These are phyloP conservation scores for Neospermospora avenae DNA, from an alignment of 2,329 filamentous ascomycete genomes.

Conservation along the genomic window DNA sequence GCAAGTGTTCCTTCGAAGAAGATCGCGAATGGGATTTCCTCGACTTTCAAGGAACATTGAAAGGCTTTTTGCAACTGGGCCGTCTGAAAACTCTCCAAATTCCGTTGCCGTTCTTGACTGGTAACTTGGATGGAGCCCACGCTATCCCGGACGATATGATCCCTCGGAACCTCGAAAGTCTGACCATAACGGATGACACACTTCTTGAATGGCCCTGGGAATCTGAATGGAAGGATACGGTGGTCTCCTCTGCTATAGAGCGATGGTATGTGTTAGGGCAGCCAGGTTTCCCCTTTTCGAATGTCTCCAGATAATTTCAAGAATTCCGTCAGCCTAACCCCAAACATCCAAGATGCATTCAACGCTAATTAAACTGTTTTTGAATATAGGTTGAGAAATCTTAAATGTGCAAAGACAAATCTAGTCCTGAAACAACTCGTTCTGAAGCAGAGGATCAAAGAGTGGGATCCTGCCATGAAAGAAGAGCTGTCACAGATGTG, in stretches of 20 bases:
- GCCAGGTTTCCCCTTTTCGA: background rate
- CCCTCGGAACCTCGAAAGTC: background rate
- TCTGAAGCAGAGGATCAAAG: too few species aligned
- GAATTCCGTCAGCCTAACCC: too few species aligned
- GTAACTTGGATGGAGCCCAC: background rate
- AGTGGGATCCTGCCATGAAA: too few species aligned
- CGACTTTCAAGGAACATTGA: background rate
- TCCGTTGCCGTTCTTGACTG: background rate
- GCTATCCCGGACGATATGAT: background rate
- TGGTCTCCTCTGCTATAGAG: background rate
- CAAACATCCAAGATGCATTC: too few species aligned
- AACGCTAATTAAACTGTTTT: too few species aligned
- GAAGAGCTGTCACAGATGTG: too few species aligned
- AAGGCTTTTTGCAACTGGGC: background rate
- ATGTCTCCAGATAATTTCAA: background rate
- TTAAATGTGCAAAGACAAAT: too few species aligned
- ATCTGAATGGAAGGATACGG: background rate
- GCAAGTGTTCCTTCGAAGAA: background rate
- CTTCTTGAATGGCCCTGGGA: background rate
- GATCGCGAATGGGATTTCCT: background rate
- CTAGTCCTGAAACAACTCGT: too few species aligned
- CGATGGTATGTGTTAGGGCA: background rate
- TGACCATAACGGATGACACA: background rate
- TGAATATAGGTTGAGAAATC: too few species aligned
- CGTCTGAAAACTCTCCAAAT: background rate